Evolutionary conservation across 2,329 filamentous ascomycete species (phyloP).

Genomic region (Ambrosiella beaveri): DNA sequence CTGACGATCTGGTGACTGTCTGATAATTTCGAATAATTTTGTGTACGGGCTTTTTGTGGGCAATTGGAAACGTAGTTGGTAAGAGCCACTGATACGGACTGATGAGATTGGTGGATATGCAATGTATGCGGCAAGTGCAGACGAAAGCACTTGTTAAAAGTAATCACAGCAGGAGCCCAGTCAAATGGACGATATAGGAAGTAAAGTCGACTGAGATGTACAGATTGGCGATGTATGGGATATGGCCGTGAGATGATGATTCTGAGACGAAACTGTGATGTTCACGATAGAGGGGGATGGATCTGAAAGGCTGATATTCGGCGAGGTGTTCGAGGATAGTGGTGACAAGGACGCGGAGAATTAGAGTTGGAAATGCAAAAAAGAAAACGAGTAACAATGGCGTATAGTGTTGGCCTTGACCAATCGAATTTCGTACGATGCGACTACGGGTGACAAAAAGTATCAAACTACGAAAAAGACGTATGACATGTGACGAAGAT

Average conservation of each 20-base stretch:
- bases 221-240: background rate
- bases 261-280: too few species aligned
- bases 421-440: too few species aligned
- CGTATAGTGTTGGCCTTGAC: too few species aligned
- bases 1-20: too few species aligned
- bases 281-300: too few species aligned
- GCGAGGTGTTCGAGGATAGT: too few species aligned
- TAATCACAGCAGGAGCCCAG: background rate
- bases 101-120: background rate
- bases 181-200: background rate
- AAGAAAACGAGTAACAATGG: too few species aligned
- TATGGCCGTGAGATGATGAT: too few species aligned
- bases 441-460: background rate
- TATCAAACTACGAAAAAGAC: background rate
- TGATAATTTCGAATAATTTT: too few species aligned
- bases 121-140: background rate
- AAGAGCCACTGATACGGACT: background rate
- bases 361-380: too few species aligned
- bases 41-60: background rate
- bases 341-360: too few species aligned
- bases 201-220: background rate
- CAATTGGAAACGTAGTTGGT: background rate
- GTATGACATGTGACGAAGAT: background rate
- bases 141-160: background rate
- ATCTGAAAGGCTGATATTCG: too few species aligned